Evolutionary conservation across 129 eudicot species (phyloP), one percentile per base, ranked within the genome.

Genomic region (Flaveria sonorensis): DNA sequence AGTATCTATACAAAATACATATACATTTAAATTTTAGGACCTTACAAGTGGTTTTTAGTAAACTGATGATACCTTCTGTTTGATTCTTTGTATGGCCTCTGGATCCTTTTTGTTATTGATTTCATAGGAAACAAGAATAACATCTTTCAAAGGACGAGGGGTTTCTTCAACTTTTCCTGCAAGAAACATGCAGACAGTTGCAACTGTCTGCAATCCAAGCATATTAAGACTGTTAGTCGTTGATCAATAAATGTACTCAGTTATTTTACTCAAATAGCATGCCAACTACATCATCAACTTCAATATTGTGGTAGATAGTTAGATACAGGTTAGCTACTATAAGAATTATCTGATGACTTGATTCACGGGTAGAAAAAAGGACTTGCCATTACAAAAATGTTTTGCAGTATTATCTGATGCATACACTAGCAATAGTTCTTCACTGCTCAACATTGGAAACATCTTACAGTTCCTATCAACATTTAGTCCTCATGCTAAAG

Each of bases 81-180:
- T 93, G 83, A 93, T 93, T 92, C 90, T 93, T 79, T 90, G 97
- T 26, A 85, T 82, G 62, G 96, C 98, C 47, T 86, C 96, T 36
- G 93, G 85, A 84, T 93, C 98, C 86, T 93, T 93, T 79, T 93
- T 93, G 80, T 93, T 87, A 73, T 86, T 89, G 30, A 93, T 90
- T 74, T 93, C 98, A 69, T 90, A 93, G 4, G 98, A 93, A 79
- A 93, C 98, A 16, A 93, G 82, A 70, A 93, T 93, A 42, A 93
- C 98, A 79, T 93, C 98, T 83, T 87, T 93, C 51, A 93, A 77
- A 47, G 97, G 98, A 16, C 97, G 96, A 68, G 97, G 98, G 79
- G 98, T 90, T 90, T 93, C 98, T 87, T 93, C 98, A 79, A 93
- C 98, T 85, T 93, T 93, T 28, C 98, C 98, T 26, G 98, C 98